Evolutionary conservation across 345 rosid genomes (phyloP), one percentile per base, ranked within the genome.

Genomic region (Camelina sativa): DNA sequence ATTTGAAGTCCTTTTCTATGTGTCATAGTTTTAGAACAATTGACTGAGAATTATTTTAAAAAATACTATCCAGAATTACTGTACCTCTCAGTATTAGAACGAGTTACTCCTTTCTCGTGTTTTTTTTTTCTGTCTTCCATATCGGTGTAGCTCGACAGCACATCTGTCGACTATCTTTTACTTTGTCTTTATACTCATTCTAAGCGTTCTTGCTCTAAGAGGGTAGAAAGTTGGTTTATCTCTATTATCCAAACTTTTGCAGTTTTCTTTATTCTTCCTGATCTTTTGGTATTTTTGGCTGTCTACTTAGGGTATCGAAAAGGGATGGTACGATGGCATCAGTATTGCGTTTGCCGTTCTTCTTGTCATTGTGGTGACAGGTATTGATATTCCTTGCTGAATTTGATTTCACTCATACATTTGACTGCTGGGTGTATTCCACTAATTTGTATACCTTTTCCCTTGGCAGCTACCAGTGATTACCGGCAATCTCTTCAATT

Each of bases 321-420:
- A 84, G 83, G 99, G 99, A 66, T 95, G 99, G 99, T 95, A 90
- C 71, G 99, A 95, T 84, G 99, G 99, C 28, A 92, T 87, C 48
- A 95, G 99, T 90, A 95, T 95, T 69, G 87, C 90, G 72, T 88
- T 95, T 79, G 99, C 99, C 46, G 99, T 95, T 73, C 62, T 89
- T 59, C 92, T 95, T 67, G 99, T 95, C 78, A 88, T 95, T 78
- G 81, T 89, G 72, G 97, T 95, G 76, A 95, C 99, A 84, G 99
- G 99, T 95, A 58, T 44, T 55, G 19, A 55, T 56, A 19, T 72
- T 44, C 6, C 62, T 41, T 46, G 13, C 55, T 71, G 17, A 60
- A 54, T 47, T 61, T 25, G 41, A 53, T 60, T 47, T 67, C 54
- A 47, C 47, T 67, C 57, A 40, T 66, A 41, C 11, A 50, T 60